Evolutionary conservation across 1,139 yeast species (phyloP).

Genomic region (Candida labiduridarum): DNA sequence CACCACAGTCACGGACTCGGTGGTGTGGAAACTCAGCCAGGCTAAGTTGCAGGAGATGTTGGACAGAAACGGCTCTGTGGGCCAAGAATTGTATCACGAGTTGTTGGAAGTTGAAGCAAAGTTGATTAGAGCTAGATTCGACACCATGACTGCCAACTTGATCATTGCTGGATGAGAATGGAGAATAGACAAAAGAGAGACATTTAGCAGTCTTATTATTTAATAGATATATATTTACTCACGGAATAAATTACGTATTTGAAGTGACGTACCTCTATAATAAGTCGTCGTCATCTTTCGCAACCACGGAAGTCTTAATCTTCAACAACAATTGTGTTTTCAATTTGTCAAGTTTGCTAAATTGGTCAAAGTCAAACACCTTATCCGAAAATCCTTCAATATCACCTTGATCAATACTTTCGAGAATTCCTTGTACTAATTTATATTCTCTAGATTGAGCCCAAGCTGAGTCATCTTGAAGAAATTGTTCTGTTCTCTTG

Average conservation of each 20-base stretch:
- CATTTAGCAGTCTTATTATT: background rate
- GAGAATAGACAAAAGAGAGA: background rate
- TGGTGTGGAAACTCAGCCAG: too few relatives aligned
- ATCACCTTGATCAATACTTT: constrained; percentile 79
- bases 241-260: background rate
- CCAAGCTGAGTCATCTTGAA: constrained; percentile 77
- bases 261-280: constrained; percentile 10
- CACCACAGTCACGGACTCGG: too few relatives aligned
- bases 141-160: constrained; percentile 68
- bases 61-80: too few relatives aligned
- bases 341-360: constrained; percentile 86
- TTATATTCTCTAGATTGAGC: constrained; percentile 77
- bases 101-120: constrained; percentile 65
- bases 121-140: constrained; percentile 73
- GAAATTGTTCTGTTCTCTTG: constrained; percentile 65
- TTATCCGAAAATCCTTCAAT: constrained; percentile 72
- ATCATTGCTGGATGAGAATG: constrained; percentile 49
- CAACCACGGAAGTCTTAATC: constrained; percentile 74
- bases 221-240: background rate
- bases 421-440: constrained; percentile 64
- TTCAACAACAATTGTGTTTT: constrained; percentile 84
- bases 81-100: constrained; percentile 66
- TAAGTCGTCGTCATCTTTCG: constrained; percentile 67
- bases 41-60: too few relatives aligned
- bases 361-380: constrained; percentile 85